Conservation (phyloP, 768 basidiomycete species). For the Boletellus ananiceps region DNA sequence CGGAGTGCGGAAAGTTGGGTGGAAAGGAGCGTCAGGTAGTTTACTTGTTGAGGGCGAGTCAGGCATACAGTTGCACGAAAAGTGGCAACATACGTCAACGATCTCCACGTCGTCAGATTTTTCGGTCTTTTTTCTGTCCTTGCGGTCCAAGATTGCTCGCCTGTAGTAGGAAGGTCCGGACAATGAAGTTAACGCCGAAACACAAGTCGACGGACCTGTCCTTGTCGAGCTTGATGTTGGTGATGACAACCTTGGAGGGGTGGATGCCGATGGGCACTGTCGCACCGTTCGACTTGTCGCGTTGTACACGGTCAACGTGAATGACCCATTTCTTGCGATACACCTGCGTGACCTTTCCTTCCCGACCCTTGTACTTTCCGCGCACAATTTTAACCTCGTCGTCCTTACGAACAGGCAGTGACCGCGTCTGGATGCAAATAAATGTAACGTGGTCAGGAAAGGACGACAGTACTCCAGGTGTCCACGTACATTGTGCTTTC, state of each 20-base stretch:
- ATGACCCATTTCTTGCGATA: slow-evolving; percentile 99
- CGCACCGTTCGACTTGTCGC: slow-evolving; percentile 96
- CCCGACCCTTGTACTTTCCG: slow-evolving; percentile 97
- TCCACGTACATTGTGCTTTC: slow-evolving; percentile 79
- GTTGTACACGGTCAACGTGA: slow-evolving; percentile 95
- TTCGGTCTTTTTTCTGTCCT: slow-evolving; percentile 67
- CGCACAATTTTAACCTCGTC: slow-evolving; percentile 97
- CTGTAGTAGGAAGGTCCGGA: slow-evolving; percentile 33
- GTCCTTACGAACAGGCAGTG: slow-evolving; percentile 94
- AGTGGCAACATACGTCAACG: slow-evolving; percentile 59
- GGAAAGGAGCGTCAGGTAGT: slow-evolving; percentile 7
- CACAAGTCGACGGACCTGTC: slow-evolving; percentile 52
- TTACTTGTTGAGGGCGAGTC: slow-evolving; percentile 22
- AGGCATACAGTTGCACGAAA: slow-evolving; percentile 8
- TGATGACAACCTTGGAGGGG: slow-evolving; percentile 95
- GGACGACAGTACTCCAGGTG: neutral
- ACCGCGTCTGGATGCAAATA: slow-evolving; percentile 58
- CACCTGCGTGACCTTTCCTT: slow-evolving; percentile 97
- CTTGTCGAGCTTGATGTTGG: slow-evolving; percentile 88
- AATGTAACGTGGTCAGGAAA: neutral
- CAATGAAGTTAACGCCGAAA: neutral
- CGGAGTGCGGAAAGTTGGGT: slow-evolving; percentile 13
- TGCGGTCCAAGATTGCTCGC: slow-evolving; percentile 83
- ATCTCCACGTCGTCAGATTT: slow-evolving; percentile 68
- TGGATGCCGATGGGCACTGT: slow-evolving; percentile 91